These are phyloP conservation scores for Nemophila menziesii DNA, from an alignment of 257 asterid species.

Conservation along the genomic window DNA sequence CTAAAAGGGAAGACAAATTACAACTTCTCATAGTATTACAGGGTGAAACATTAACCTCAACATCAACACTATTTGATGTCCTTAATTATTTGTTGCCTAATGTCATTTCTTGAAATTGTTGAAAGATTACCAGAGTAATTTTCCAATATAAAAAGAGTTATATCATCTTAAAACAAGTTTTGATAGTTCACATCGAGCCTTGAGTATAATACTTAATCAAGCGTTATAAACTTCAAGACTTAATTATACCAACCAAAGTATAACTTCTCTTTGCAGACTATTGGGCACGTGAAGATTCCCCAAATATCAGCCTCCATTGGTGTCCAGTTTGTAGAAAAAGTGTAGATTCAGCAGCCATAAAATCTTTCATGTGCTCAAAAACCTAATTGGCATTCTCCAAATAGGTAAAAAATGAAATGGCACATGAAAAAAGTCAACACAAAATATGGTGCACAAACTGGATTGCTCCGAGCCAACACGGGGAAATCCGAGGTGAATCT, in stretches of 20 bases:
- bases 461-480: background rate
- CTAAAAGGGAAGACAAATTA: too few relatives aligned
- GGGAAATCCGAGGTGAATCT: background rate
- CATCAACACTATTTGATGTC: too few relatives aligned
- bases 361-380: constrained; percentile 1
- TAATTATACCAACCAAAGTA: background rate
- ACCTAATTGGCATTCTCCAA: constrained; percentile 1
- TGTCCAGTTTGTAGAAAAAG: background rate
- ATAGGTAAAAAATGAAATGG: background rate
- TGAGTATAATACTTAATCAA: too few relatives aligned
- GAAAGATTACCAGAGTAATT: background rate
- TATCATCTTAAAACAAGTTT: background rate
- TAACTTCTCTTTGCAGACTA: background rate
- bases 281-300: background rate
- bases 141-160: background rate
- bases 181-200: background rate
- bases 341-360: background rate
- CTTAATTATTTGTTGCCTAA: too few relatives aligned
- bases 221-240: background rate
- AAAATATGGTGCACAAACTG: background rate
- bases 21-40: too few relatives aligned
- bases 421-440: background rate
- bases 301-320: background rate
- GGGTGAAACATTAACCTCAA: too few relatives aligned
- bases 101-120: background rate